Base-by-base conservation (phyloP, 352 stramenopile species). In the Pythium aphanidermatum region DNA sequence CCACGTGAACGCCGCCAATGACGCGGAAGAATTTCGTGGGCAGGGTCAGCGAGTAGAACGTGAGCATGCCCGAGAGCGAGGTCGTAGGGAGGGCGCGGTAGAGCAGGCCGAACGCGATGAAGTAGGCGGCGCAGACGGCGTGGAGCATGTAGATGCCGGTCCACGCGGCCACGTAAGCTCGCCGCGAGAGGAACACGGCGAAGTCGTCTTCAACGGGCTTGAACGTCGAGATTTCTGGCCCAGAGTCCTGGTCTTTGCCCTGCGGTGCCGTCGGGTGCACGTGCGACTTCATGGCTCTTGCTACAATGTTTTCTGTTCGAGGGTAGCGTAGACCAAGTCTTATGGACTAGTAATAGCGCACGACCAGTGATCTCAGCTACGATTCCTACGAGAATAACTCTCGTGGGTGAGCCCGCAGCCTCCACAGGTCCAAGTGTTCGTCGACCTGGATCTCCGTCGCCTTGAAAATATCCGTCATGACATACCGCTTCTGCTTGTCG, bases 381-480 rank as follows among this genome's bases (percentile, higher is more conserved):
- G 24, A 33, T 19, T 14, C 12, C 4, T 25, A 10, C 24, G 9
- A 30, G 40, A 43, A 33, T 30, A 27, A 31, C 30, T 44, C 4
- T 20, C 13, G 28, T n/a, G n/a, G n/a, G n/a, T n/a, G n/a, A n/a
- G n/a, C n/a, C 41, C 16, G 20, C 13, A 10, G 24, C 17, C 12
- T 36, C 60, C 30, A 76, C 25, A 76, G 25, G 45, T 76, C 66
- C 51, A 71, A 68, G 48, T 76, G 66, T 32, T 72, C 64, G 37
- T 70, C 60, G 30, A 63, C 60, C 3, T 44, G 29, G 9, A 33
- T 21, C 10, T 62, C 41, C n/a, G 28, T 46, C 17, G 32, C 26
- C 24, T 52, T 52, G 38, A 51, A 82, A 14, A 57, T 56, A 25
- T 73, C 67, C 37, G 83, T 71, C 64, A 84, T 83, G 28, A 77